Evolutionary conservation across 225 moss, liverwort and hornwort genomes (phyloP), one percentile per base, ranked within the genome.

Genomic region (Asterella californica): DNA sequence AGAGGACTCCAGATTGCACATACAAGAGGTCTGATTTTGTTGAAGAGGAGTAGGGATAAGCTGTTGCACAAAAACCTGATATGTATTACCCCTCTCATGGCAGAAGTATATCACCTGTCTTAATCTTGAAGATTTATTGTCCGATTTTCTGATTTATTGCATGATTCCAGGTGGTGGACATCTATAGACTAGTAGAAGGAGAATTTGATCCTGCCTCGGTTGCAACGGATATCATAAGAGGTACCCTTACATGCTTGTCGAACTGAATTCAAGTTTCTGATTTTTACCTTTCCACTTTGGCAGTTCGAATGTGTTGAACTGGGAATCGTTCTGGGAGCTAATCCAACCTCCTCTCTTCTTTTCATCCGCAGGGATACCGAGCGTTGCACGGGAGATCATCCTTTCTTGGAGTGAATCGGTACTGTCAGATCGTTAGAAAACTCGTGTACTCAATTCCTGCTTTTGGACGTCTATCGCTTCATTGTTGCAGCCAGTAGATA

Each of bases 161-260:
- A 27, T 81, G 29, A 50, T 11, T 12, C 79, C 92, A 97, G 97
- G 84, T 97, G 18, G 80, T 92, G 78, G 95, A 95, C 67, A 95
- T 99, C 54, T 99, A 99, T 68, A 91, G 93, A 75, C 80, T 99
- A 81, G 84, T 99, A 15, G 93, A 99, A 84, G 99, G 95, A 75
- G 99, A 99, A 72, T 92, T 99, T 48, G 91, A 91, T 78, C 92
- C 99, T 66, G 88, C 87, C 32, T 84, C 88, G 33, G 83, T 99
- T 52, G 86, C 90, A 27, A 88, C 88, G 72, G 95, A 93, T 83
- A 60, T 95, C 67, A 87, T 99, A 55, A 88, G 88, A 90, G 92
- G 99, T 99, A 90, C 74, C 9, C 32, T 55, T 24, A 36, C 11
- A 47, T 34, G 1, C 70, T 71, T 47, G 37, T 45, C 25, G 7